Base-by-base conservation (phyloP, 345 rosid genomes). In the Kernera saxatilis region DNA sequence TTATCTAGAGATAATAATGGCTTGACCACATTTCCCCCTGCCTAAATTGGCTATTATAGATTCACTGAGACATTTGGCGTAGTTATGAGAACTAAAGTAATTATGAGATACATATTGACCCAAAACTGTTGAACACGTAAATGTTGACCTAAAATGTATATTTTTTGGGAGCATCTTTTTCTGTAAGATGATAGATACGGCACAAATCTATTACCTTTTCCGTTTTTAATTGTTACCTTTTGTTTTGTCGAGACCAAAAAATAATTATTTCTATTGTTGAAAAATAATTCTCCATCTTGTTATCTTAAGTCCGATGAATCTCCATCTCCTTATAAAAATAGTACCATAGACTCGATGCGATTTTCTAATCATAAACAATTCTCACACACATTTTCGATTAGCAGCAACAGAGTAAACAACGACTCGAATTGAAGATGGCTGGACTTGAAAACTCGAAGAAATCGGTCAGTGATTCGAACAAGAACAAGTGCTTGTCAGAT, bases 1-100 rank as follows among this genome's bases (percentile, higher is more conserved):
- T n/a, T n/a, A n/a, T n/a, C n/a, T n/a, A n/a, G n/a, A n/a, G 11
- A 60, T 17, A 37, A 48, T 3, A 21, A 22, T 32, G 6, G 58
- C 8, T 57, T 23, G 18, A 69, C 32, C 70, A 45, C 23, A n/a
- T 32, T 12, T 29, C 10, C 10, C 9, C 14, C 8, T 29, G 23
- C 61, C 49, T 26, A 8, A 49, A 27, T 39, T 17, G 40, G 45
- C 18, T 40, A 17, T 18, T 22, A n/a, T 45, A 69, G 56, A 57
- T 35, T 58, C 57, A 8, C 4, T 18, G 12, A n/a, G 45, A 71
- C 69, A 71, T 19, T 17, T 71, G 69, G 61, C 69, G 15, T 52
- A 27, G 3, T 37, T 37, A 51, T 19, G 8, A 25, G 12, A 5
- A 12, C 11, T 11, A 37, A 26, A 52, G 53, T 27, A 26, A 27